Conservation (phyloP, 306 rosid genomes). For the Nissolia schottii region DNA sequence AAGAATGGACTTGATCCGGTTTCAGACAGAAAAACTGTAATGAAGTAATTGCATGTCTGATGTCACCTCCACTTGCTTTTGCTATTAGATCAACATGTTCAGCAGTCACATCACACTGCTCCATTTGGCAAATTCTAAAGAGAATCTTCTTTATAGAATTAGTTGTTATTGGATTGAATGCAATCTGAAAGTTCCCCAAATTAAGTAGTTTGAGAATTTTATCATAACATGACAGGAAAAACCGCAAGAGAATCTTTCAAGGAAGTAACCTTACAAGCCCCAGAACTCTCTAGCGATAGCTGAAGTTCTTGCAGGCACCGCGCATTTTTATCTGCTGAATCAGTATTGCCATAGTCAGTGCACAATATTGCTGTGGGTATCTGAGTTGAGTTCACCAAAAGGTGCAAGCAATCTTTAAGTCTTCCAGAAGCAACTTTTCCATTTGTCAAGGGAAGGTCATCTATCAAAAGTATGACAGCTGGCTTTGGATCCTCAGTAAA, state of each 20-base stretch:
- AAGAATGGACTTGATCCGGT: conserved; percentile 41
- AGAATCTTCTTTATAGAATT: conserved; percentile 72
- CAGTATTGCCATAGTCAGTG: conserved; percentile 63
- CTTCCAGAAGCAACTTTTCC: conserved; percentile 61
- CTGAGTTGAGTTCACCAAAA: conserved; percentile 59
- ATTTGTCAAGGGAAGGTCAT: conserved; percentile 79
- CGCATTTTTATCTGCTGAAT: conserved; percentile 58
- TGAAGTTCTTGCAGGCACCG: conserved; percentile 56
- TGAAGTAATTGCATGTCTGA: conserved; percentile 89
- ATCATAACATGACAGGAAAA: conserved; percentile 2
- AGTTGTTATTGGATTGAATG: conserved; percentile 79
- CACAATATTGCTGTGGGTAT: conserved; percentile 82
- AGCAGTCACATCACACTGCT: conserved; percentile 51
- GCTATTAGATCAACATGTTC: conserved; percentile 80
- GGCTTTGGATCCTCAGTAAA: conserved; percentile 52
- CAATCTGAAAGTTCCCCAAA: conserved; percentile 55
- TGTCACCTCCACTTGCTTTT: conserved; percentile 92
- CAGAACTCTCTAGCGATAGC: conserved; percentile 67
- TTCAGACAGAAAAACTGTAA: conserved; percentile 77
- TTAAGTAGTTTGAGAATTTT: conserved; percentile 20
- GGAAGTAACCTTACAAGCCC: conserved; percentile 98
- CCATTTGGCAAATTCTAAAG: conserved; percentile 64
- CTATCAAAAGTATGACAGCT: conserved; percentile 64
- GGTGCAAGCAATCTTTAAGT: conserved; percentile 61
- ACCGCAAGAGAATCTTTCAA: conserved; percentile 24